Percentiles rank a stretch among this genome's conserved stretches.
These are phyloP conservation scores for Pterula multifida DNA, from an alignment of 1,284 basidiomycete species.

Conservation along the genomic window DNA sequence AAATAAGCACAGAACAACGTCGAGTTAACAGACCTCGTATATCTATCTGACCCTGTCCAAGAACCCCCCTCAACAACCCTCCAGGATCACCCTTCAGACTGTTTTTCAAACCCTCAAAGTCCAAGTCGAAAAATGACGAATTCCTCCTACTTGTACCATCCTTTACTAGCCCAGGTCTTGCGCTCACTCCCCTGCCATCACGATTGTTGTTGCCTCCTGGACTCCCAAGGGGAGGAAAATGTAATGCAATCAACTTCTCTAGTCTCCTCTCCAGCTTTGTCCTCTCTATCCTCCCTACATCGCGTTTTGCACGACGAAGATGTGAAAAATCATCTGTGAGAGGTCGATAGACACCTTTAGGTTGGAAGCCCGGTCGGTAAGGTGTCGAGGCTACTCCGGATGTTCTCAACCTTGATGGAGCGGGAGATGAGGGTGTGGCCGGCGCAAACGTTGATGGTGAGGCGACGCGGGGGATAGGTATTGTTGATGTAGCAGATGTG, in stretches of 20 bases:
- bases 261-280: slow-evolving; percentile 72
- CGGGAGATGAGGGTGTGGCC: not conserved
- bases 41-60: slow-evolving; percentile 35
- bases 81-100: slow-evolving; percentile 41
- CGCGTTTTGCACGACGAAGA: slow-evolving; percentile 38
- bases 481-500: not conserved
- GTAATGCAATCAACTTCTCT: slow-evolving; percentile 76
- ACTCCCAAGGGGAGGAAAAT: slow-evolving; percentile 44
- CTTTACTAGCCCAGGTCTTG: slow-evolving; percentile 11
- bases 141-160: slow-evolving; percentile 25
- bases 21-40: slow-evolving; percentile 38
- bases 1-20: not conserved
- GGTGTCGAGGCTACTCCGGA: slow-evolving; percentile 18
- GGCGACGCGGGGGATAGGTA: not conserved
- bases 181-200: slow-evolving; percentile 10
- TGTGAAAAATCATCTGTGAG: slow-evolving; percentile 73
- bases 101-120: slow-evolving; percentile 34
- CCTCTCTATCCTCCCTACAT: slow-evolving; percentile 62
- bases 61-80: slow-evolving; percentile 49
- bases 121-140: slow-evolving; percentile 61
- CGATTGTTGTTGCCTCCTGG: slow-evolving; percentile 10
- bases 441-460: no score
- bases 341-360: slow-evolving; percentile 55
- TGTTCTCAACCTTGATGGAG: not conserved
- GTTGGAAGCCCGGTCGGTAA: slow-evolving; percentile 76